Evolutionary conservation across 306 rosid genomes (phyloP), one percentile per base, ranked within the genome.

Genomic region (Pachyrhizus erosus): DNA sequence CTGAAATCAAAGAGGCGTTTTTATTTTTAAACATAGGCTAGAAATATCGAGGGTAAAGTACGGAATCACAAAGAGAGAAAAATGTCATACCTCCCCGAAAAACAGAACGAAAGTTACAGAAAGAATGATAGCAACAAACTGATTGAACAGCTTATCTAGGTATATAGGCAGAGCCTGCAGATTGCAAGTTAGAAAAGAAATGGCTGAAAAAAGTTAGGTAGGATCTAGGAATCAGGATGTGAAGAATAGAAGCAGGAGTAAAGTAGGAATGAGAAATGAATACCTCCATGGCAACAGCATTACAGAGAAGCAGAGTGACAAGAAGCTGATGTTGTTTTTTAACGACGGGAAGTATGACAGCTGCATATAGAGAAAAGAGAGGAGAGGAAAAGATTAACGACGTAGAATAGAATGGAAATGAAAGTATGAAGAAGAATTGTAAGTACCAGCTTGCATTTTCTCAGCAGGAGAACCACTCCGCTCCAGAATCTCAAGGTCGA

Each of bases 251-350:
- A n/a, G n/a, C n/a, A n/a, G n/a, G n/a, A n/a, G n/a, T n/a, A n/a
- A n/a, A n/a, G 10, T 17, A 20, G n/a, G 1, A 51, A 51, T 51
- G 57, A 54, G 1, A n/a, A 65, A 70, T 51, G 18, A 5, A 34
- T 37, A 42, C 99, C 90, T 96, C 99, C 99, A 96, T 96, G 46
- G 99, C 90, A 31, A 65, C 86, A 17, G 99, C 98, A 90, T 96
- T 96, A 68, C 99, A 96, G 43, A 96, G 90, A 57, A 96, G 98
- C 83, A 93, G 78, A 39, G 99, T 96, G 14, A 96, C 99, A 24
- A 96, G 97, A 73, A 96, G 97, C 91, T 93, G 99, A 78, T 96
- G 99, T 74, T 96, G 99, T 84, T 92, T 96, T 82, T 96, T 90
- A 80, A 96, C 94, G 39, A 96, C 99, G 0, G 99, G 99, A 69